Conservation (phyloP, 1,284 basidiomycete genomes). For the Xanthoconium separans region DNA sequence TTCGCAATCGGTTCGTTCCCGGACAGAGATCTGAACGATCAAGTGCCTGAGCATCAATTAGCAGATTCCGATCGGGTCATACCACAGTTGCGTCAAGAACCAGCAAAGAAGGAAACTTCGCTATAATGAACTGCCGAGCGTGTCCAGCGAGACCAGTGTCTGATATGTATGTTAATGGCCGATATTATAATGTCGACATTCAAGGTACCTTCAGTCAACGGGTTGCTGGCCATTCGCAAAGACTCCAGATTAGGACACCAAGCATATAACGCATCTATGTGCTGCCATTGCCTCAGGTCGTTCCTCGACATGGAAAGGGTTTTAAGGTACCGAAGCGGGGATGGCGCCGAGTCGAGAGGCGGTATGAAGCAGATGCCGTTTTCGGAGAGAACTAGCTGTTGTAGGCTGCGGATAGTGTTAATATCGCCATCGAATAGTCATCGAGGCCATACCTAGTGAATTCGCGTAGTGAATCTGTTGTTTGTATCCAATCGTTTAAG, state of each 20-base stretch:
- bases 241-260: constrained; percentile 67
- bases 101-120: constrained; percentile 64
- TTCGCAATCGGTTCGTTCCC: constrained; percentile 85
- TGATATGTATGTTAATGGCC: constrained; percentile 21
- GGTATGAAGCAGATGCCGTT: constrained; percentile 59
- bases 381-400: constrained; percentile 67
- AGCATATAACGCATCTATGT: constrained; percentile 65
- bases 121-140: constrained; percentile 68
- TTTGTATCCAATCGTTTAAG: constrained; percentile 58
- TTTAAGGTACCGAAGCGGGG: constrained; percentile 39
- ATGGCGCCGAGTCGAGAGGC: constrained; percentile 30
- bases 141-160: constrained; percentile 42
- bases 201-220: constrained; percentile 52
- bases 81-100: constrained; percentile 71
- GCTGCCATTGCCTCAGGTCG: constrained; percentile 57
- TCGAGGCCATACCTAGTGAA: constrained; percentile 50
- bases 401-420: constrained; percentile 23
- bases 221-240: constrained; percentile 60
- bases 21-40: constrained; percentile 54
- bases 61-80: constrained; percentile 23
- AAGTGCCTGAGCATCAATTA: constrained; percentile 18
- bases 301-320: constrained; percentile 71
- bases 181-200: constrained; percentile 5
- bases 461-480: constrained; percentile 45
- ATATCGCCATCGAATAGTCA: constrained; percentile 7